Evolutionary conservation across 2,329 filamentous ascomycete species (phyloP).

Genomic region (Pseudocercospora crystallina): DNA sequence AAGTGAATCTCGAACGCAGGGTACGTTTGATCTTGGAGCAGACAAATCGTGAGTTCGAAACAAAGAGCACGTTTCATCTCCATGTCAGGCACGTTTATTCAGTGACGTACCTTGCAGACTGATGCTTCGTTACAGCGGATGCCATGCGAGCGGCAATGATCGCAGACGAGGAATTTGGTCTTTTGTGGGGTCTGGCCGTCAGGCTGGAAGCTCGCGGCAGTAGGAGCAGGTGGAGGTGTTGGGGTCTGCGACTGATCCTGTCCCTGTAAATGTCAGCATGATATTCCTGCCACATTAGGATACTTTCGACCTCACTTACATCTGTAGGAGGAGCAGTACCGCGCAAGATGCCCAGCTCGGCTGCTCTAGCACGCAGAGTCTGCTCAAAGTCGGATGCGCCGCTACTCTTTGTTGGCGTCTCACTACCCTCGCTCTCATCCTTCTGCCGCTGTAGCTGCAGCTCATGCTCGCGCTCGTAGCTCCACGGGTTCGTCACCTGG

Average conservation of each 20-base stretch:
- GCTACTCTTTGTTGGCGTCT: conserved; percentile 1
- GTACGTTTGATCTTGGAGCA: no score
- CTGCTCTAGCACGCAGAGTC: conserved; percentile 5
- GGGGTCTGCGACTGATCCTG: not conserved
- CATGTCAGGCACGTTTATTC: conserved; percentile 16
- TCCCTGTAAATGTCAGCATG: not conserved
- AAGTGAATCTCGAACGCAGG: no score
- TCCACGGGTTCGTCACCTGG: conserved; percentile 4
- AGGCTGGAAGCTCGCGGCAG: not conserved
- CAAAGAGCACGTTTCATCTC: no score
- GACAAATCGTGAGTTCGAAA: no score
- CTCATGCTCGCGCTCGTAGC: no score
- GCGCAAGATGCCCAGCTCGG: conserved; percentile 20
- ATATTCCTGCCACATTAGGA: not conserved
- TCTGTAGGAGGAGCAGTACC: not conserved
- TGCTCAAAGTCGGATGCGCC: conserved; percentile 8
- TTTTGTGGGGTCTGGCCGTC: conserved; percentile 7
- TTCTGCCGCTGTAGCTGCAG: no score
- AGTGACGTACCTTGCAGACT: conserved; percentile 22
- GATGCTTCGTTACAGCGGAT: conserved; percentile 24
- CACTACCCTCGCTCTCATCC: not conserved
- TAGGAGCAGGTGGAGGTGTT: not conserved
- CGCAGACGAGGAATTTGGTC: conserved; percentile 20
- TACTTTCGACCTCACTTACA: not conserved
- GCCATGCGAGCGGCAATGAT: conserved; percentile 23